Conservation (phyloP, 306 rosid genomes). For the Dryas alaskensis region DNA sequence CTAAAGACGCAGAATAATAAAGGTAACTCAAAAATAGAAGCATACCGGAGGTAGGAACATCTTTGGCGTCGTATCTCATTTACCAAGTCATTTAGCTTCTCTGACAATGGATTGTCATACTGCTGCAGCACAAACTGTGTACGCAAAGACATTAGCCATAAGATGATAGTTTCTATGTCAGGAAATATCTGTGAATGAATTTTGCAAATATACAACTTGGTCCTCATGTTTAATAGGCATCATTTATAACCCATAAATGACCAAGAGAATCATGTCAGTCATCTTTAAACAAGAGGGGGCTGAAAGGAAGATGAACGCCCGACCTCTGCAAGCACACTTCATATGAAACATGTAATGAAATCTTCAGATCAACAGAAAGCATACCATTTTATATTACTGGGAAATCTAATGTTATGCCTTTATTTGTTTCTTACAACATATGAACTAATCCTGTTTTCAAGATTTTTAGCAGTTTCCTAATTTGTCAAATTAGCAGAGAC, state of each 20-base stretch:
- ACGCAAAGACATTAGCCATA: conserved; percentile 8
- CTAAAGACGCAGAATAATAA: neutral
- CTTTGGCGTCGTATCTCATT: conserved; percentile 85
- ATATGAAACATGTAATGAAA: neutral
- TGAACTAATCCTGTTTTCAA: neutral
- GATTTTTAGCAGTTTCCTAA: neutral
- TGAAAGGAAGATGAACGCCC: too few relatives aligned
- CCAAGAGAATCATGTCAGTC: too few relatives aligned
- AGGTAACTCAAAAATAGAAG: neutral
- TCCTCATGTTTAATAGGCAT: neutral
- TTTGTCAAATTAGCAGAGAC: neutral
- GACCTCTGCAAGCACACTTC: too few relatives aligned
- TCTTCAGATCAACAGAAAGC: neutral
- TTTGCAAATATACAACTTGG: neutral
- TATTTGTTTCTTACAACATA: neutral
- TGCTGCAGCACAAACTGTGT: conserved; percentile 78
- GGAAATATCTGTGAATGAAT: neutral
- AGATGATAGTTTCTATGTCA: neutral
- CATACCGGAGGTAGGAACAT: conserved; percentile 79
- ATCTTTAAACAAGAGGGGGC: too few relatives aligned
- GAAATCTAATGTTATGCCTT: conserved; percentile 5
- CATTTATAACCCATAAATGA: too few relatives aligned
- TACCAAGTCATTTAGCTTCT: conserved; percentile 64
- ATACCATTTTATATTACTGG: neutral
- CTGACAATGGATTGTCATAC: conserved; percentile 55